Conservation (phyloP, 345 rosid species). For the Gossypium herbaceum region DNA sequence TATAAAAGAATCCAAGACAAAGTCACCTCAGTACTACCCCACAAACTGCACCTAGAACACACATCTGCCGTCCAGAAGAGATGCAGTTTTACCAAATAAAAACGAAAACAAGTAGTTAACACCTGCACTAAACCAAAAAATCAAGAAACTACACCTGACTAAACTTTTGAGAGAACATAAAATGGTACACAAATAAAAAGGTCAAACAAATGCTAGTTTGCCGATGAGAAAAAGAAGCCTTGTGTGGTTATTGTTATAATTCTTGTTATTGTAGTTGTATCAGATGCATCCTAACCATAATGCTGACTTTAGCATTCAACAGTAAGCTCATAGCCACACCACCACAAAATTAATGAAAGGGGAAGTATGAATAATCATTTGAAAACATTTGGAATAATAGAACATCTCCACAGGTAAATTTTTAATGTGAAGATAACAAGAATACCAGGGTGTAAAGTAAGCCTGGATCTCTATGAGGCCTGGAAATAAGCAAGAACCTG, state of each 20-base stretch:
- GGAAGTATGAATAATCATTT: neutral
- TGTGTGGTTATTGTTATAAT: neutral
- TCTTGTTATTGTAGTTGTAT: neutral
- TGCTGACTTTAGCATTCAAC: neutral
- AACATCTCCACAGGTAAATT: neutral
- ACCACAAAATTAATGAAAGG: neutral
- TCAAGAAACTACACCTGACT: neutral
- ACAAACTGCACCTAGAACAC: neutral
- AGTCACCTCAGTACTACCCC: neutral
- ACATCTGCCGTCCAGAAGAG: neutral
- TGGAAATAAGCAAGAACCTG: slow-evolving; percentile 90
- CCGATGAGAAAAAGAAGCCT: slow-evolving; percentile 8
- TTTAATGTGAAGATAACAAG: neutral
- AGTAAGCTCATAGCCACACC: neutral
- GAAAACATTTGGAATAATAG: neutral
- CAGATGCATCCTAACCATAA: neutral
- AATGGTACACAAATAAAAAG: neutral
- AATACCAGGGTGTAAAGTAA: slow-evolving; percentile 80
- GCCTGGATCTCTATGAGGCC: slow-evolving; percentile 74
- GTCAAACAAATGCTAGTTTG: neutral
- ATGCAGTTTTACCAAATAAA: slow-evolving; percentile 1
- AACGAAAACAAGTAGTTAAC: neutral
- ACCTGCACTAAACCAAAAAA: neutral
- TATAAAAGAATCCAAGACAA: neutral
- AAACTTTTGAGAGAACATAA: neutral